Base-by-base conservation (phyloP, 2,329 filamentous ascomycete species). In the Biscogniauxia sp. region DNA sequence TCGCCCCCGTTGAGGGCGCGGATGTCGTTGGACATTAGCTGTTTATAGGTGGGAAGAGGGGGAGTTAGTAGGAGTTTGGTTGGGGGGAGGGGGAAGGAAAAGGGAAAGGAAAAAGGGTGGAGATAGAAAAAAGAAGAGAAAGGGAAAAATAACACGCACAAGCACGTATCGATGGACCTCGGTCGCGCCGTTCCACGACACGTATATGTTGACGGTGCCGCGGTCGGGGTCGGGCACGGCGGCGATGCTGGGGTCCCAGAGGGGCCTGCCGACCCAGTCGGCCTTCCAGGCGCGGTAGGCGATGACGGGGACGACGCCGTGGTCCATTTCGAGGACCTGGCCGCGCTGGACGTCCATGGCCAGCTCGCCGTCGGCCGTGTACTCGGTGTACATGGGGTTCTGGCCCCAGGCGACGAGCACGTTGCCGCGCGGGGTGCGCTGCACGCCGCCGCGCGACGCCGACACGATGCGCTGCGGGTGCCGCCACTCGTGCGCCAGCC, bases 271-370 rank as follows among this genome's bases (percentile, higher is more conserved):
- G 3, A 59, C 51, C 61, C 61, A 63, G 45, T 61, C 59, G 0
- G 56, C 26, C 37, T 63, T 63, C 54, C 49, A 59, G 6, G 61
- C 59, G 11, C 61, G 61, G 23, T 63, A 63, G 6, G 61, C 56
- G 56, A 63, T 57, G 15, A 63, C 61, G 2, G 50, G 28, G 1
- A 26, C 45, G 15, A 63, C 57, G 3, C 61, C 61, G n/a, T 61
- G 61, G n/a, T 63, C 61, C 9, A 63, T 9, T n/a, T 32, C 20
- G 11, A 61, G 17, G 19, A 63, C 61, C 23, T 59, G 61, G 5
- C 61, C 61, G 17, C 61, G 61, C 59, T 63, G 61, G 54, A 63
- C 53, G 32, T 63, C 61, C 61, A 63, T 61, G 1, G 57, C 61
- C 2, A 63, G n/a, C 23, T 63, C 61, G 9, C 61, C 61, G 20